Evolutionary conservation across 371 early-diverging fungal species (phyloP), one percentile per base, ranked within the genome.

Genomic region (Entomophthora muscae): DNA sequence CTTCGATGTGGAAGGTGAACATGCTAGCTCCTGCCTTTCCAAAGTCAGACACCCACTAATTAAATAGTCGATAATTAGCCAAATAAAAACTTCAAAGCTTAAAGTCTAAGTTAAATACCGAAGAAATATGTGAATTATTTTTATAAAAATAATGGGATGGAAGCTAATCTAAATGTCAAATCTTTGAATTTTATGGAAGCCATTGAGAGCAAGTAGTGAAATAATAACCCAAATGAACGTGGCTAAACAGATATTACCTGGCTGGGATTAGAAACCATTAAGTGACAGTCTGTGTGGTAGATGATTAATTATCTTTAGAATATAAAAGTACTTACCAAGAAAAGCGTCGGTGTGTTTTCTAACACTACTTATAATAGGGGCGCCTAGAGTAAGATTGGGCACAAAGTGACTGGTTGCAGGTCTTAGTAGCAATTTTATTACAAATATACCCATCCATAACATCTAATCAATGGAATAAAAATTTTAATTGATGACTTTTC

Each of bases 191-290:
- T n/a, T n/a, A n/a, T n/a, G n/a, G n/a, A n/a, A n/a, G n/a, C n/a
- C n/a, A n/a, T n/a, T n/a, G n/a, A n/a, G n/a, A n/a, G n/a, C n/a
- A n/a, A n/a, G n/a, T n/a, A n/a, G n/a, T n/a, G n/a, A n/a, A n/a
- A n/a, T n/a, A n/a, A n/a, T n/a, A n/a, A n/a, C n/a, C n/a, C n/a
- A n/a, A n/a, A n/a, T n/a, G n/a, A n/a, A n/a, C n/a, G n/a, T n/a
- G n/a, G n/a, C n/a, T n/a, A n/a, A n/a, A n/a, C n/a, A n/a, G n/a
- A n/a, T n/a, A n/a, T 32, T 67, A 76, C 77, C 70, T 80, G 68
- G 63, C 88, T 86, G n/a, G 98, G 98, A 61, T 91, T 72, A 33
- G 90, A 79, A 23, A 95, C 97, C 98, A 98, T 98, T 78, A 96
- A 75, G 71, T 98, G 98, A 75, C 96, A 95, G 78, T 98, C 98